These are phyloP conservation scores for Ustilago xerochloae DNA, from an alignment of 1,284 basidiomycete species.

Conservation along the genomic window DNA sequence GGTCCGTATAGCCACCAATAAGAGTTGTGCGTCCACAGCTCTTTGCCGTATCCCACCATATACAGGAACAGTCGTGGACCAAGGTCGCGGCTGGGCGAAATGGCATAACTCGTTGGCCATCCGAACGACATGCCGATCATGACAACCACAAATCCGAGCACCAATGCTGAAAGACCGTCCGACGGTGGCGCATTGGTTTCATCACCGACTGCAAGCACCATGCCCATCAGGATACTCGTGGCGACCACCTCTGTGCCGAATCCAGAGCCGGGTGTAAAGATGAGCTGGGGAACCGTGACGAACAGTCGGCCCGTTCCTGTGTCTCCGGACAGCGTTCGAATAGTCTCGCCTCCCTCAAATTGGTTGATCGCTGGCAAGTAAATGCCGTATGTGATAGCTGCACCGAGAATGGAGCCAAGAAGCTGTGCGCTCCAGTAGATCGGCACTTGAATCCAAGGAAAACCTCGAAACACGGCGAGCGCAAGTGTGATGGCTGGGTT, in stretches of 20 bases:
- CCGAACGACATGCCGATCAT: slow-evolving; percentile 74
- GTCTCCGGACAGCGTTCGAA: slow-evolving; percentile 74
- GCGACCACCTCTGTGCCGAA: slow-evolving; percentile 52
- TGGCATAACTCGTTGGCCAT: slow-evolving; percentile 74
- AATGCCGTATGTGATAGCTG: slow-evolving; percentile 78
- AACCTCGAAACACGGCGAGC: slow-evolving; percentile 77
- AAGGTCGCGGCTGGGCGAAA: slow-evolving; percentile 77
- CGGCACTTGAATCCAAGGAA: slow-evolving; percentile 84
- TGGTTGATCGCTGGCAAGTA: slow-evolving; percentile 81
- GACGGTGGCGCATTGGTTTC: slow-evolving; percentile 71
- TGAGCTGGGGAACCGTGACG: slow-evolving; percentile 73
- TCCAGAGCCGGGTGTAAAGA: slow-evolving; percentile 29
- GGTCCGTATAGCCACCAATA: slow-evolving; percentile 84
- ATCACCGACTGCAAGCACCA: slow-evolving; percentile 45
- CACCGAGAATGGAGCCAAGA: slow-evolving; percentile 78
- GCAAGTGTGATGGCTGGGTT: slow-evolving; percentile 72
- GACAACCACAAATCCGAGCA: slow-evolving; percentile 73
- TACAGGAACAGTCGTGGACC: slow-evolving; percentile 75
- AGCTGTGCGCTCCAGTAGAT: slow-evolving; percentile 78
- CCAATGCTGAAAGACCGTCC: slow-evolving; percentile 72
- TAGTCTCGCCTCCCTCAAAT: slow-evolving; percentile 75
- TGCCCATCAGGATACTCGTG: slow-evolving; percentile 53
- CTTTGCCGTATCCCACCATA: slow-evolving; percentile 74
- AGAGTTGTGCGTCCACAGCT: slow-evolving; percentile 70
- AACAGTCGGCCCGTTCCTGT: slow-evolving; percentile 77